Base-by-base conservation (phyloP, 441 rosid species). In the Jatropha podagrica region DNA sequence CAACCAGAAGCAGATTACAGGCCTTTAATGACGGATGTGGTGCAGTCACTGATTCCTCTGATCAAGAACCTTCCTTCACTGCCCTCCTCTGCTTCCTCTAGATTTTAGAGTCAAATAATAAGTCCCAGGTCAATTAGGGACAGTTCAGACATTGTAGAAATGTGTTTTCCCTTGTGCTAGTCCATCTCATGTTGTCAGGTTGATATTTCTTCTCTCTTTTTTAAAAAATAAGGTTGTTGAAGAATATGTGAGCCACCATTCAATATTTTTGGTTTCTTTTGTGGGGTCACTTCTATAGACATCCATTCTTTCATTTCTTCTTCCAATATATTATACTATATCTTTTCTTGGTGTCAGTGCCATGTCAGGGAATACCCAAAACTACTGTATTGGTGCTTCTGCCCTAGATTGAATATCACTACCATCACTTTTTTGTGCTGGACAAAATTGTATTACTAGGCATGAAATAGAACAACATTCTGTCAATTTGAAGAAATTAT, bases 1-100 rank as follows among this genome's bases (percentile, higher is more conserved):
- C 97, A 95, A 81, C 80, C 87, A 42, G 98, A 92, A 86, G 96
- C 97, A 76, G 94, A 86, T 80, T 95, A 95, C 75, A 81, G 97
- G 75, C 98, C 97, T n/a, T 77, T 95, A 55, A 95, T 95, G 93
- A 90, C 89, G 14, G 97, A 95, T 72, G 93, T 95, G 14, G 98
- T 89, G 41, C 98, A 95, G 81, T 95, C 98, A 11, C 84, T 95
- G 11, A 80, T 95, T 73, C 98, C 98, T 61, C 77, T 95, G 65
- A 89, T 86, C 58, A 95, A 88, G 88, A 82, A 87, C 80, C 81
- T 80, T 65, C 77, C 82, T 74, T 68, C 80, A 9, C 59, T 72
- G 52, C 77, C 78, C 8, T 83, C 86, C 44, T 76, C 84, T 69
- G 78, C 77, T 60, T 87, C 86, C 44, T 76, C 87, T 55, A 83